A percentile compares a stretch with the other conserved stretches of the same genome.
phyloP scores from a whole-genome alignment of 768 basidiomycete genomes.

The Suillus clintonianus region DNA sequence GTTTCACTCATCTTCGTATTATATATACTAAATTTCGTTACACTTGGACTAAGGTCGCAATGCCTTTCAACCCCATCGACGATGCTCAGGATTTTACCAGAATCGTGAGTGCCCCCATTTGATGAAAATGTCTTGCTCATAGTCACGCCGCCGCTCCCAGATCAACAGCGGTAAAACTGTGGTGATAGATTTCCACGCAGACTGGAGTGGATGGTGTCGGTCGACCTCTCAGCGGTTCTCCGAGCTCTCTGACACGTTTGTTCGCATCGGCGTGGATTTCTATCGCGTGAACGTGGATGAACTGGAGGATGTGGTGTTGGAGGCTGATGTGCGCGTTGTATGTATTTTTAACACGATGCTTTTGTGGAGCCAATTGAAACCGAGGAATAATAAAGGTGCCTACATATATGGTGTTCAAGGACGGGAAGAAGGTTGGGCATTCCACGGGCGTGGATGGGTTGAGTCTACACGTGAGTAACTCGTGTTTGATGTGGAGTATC shows the following conservation, averaged over 20 bases:
- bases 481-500: slow-evolving; percentile 3
- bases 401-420: slow-evolving; percentile 31
- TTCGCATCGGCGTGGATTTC: slow-evolving; percentile 47
- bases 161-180: slow-evolving; percentile 27
- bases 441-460: slow-evolving; percentile 26
- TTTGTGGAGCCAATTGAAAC: neutral
- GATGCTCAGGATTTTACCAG: slow-evolving; percentile 18
- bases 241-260: slow-evolving; percentile 22
- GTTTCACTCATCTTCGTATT: neutral
- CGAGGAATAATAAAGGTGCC: slow-evolving; percentile 16
- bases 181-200: slow-evolving; percentile 24
- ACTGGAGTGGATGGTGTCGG: slow-evolving; percentile 12
- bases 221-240: slow-evolving; percentile 17
- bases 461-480: slow-evolving; percentile 26
- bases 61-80: slow-evolving; percentile 20
- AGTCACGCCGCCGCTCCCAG: slow-evolving; percentile 9
- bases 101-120: slow-evolving; percentile 13
- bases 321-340: slow-evolving; percentile 65
- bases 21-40: neutral
- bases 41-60: neutral
- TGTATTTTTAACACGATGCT: slow-evolving; percentile 18
- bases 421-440: slow-evolving; percentile 26
- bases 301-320: slow-evolving; percentile 50
- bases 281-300: slow-evolving; percentile 78
- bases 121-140: neutral